Conservation (phyloP, 1,284 basidiomycete species). For the Ceratobasidium sp. region DNA sequence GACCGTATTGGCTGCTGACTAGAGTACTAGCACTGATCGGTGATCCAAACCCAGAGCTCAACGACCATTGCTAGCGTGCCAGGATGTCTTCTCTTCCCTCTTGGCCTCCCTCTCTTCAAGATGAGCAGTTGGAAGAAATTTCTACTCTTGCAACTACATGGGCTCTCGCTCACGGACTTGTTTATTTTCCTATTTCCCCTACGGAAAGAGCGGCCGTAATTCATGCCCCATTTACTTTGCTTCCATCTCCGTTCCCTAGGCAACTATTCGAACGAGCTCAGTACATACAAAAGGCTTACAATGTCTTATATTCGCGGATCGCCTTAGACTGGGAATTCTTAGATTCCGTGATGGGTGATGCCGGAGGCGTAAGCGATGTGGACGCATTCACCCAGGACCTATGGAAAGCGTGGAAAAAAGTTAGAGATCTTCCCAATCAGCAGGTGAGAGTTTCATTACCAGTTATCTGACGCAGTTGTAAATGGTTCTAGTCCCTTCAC, state of each 20-base stretch:
- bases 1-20: not conserved
- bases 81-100: slow-evolving; percentile 45
- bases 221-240: slow-evolving; percentile 86
- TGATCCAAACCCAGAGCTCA: not conserved
- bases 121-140: slow-evolving; percentile 49
- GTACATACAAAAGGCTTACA: slow-evolving; percentile 78
- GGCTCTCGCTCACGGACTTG: slow-evolving; percentile 58
- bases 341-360: slow-evolving; percentile 80
- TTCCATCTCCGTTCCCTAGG: slow-evolving; percentile 88
- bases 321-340: slow-evolving; percentile 83
- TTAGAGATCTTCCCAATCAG: slow-evolving; percentile 57
- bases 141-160: slow-evolving; percentile 55
- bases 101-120: slow-evolving; percentile 54
- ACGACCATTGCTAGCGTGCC: not conserved
- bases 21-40: not conserved
- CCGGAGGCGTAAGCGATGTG: slow-evolving; percentile 75
- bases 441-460: slow-evolving; percentile 27
- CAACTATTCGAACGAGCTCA: slow-evolving; percentile 71
- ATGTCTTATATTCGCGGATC: slow-evolving; percentile 83
- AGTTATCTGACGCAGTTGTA: not conserved
- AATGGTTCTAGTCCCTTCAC: slow-evolving; percentile 67
- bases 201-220: slow-evolving; percentile 60
- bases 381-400: slow-evolving; percentile 87
- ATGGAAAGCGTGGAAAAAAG: slow-evolving; percentile 83
- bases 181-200: slow-evolving; percentile 51